Conservation (phyloP, 2,329 filamentous ascomycete species). For the Microsporum canis region DNA sequence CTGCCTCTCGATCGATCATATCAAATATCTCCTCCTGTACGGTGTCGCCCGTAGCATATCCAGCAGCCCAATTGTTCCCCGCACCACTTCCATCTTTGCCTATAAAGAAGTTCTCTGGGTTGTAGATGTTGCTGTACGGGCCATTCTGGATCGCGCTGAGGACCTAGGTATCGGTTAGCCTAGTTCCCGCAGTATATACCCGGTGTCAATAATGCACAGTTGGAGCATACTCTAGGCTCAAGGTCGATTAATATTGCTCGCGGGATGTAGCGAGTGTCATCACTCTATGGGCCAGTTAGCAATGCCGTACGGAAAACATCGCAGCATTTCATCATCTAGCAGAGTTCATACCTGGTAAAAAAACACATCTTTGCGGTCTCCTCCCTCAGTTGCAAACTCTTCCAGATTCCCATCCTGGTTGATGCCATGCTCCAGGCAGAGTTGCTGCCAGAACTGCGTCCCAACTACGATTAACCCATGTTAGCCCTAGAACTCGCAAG, state of each 20-base stretch:
- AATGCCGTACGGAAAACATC: not conserved
- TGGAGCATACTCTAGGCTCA: constrained; percentile 61
- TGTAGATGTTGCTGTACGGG: constrained; percentile 97
- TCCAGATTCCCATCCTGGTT: constrained; percentile 94
- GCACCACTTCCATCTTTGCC: constrained; percentile 88
- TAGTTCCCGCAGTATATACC: not conserved
- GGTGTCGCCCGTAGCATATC: constrained; percentile 81
- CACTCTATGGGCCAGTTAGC: constrained; percentile 48
- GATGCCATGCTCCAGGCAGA: constrained; percentile 96
- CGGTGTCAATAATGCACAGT: not conserved
- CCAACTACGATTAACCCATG: constrained; percentile 51
- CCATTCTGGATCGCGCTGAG: constrained; percentile 87
- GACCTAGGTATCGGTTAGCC: constrained; percentile 40
- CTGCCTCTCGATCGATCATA: constrained; percentile 97
- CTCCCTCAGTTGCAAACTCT: constrained; percentile 94
- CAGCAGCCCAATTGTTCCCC: constrained; percentile 96
- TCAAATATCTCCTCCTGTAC: constrained; percentile 97
- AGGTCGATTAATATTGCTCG: constrained; percentile 90
- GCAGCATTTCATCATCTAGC: not conserved
- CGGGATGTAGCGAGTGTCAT: constrained; percentile 96
- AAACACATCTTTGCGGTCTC: constrained; percentile 97
- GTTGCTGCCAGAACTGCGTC: constrained; percentile 97
- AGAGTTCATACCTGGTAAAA: constrained; percentile 60
- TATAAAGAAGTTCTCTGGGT: constrained; percentile 97
- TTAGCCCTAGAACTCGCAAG: not conserved